phyloP scores from a whole-genome alignment of 805 yeast species.

The Starmerella stellata region DNA sequence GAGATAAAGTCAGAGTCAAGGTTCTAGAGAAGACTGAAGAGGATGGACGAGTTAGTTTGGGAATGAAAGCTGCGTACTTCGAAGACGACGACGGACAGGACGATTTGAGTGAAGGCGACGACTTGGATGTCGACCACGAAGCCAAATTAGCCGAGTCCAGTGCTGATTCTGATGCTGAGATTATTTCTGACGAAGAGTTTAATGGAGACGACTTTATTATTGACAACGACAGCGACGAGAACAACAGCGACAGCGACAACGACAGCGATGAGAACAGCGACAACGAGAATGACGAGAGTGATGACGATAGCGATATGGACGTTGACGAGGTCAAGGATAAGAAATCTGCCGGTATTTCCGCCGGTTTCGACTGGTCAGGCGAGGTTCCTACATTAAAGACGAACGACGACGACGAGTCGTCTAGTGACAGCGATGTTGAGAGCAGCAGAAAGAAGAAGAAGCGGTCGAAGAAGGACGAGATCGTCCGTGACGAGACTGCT shows the following conservation, averaged over 20 bases:
- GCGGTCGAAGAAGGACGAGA: constrained; percentile 28
- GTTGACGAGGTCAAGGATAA: constrained; percentile 12
- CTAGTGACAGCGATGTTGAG: constrained; percentile 27
- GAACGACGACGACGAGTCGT: constrained; percentile 27
- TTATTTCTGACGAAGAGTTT: constrained; percentile 1
- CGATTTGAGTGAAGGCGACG: constrained; percentile 19
- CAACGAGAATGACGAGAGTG: constrained; percentile 17
- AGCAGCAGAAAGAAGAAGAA: constrained; percentile 27
- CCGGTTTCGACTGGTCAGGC: constrained; percentile 93
- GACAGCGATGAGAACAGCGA: constrained; percentile 12
- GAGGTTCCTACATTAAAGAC: constrained; percentile 32
- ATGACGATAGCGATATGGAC: constrained; percentile 9
- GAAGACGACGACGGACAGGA: constrained; percentile 24
- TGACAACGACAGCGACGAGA: background rate
- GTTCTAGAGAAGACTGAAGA: constrained; percentile 42
- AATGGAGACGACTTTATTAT: background rate
- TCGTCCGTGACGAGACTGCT: constrained; percentile 64
- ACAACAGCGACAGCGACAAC: background rate
- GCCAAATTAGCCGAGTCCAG: constrained; percentile 15
- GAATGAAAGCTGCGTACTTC: constrained; percentile 90
- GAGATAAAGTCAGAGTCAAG: constrained; percentile 80
- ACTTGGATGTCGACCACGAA: constrained; percentile 16
- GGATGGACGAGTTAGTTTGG: constrained; percentile 65
- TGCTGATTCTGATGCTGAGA: constrained; percentile 11
- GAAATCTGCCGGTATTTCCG: constrained; percentile 41